These are phyloP conservation scores for Alternaria viburni DNA, from an alignment of 2,329 filamentous ascomycete species.

Conservation along the genomic window DNA sequence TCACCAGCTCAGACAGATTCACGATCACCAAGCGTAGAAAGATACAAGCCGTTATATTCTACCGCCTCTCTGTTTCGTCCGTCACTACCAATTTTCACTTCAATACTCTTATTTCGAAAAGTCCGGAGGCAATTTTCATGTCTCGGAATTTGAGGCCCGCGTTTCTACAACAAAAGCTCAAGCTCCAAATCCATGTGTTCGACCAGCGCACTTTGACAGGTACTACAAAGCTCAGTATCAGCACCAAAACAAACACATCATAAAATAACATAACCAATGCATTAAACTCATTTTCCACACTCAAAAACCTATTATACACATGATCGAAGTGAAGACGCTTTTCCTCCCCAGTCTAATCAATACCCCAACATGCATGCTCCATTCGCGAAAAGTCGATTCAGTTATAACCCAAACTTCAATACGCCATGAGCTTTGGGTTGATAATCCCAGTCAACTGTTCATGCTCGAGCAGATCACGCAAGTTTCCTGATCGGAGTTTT, in stretches of 20 bases:
- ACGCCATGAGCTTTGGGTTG: background rate
- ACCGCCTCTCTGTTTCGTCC: accelerated
- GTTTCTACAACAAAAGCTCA: background rate
- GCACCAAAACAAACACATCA: accelerated
- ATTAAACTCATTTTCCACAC: slow-evolving; percentile 1
- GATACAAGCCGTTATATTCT: background rate
- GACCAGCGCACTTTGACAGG: background rate
- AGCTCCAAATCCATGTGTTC: background rate
- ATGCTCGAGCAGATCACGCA: background rate
- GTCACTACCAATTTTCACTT: accelerated
- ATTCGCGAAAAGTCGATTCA: background rate
- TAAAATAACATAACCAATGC: background rate
- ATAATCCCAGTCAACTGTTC: background rate
- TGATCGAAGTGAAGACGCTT: slow-evolving; percentile 1
- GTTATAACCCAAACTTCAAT: background rate
- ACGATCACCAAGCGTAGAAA: accelerated
- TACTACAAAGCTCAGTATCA: background rate
- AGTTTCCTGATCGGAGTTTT: background rate
- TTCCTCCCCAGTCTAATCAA: background rate
- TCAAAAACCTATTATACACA: slow-evolving; percentile 16
- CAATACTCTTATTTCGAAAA: background rate
- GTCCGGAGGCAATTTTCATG: accelerated
- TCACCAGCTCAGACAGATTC: accelerated
- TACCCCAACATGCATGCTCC: background rate
- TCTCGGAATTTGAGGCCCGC: background rate